Evolutionary conservation across 106 monocot genomes (phyloP).

Genomic region (Dendrobium chrysotoxum): DNA sequence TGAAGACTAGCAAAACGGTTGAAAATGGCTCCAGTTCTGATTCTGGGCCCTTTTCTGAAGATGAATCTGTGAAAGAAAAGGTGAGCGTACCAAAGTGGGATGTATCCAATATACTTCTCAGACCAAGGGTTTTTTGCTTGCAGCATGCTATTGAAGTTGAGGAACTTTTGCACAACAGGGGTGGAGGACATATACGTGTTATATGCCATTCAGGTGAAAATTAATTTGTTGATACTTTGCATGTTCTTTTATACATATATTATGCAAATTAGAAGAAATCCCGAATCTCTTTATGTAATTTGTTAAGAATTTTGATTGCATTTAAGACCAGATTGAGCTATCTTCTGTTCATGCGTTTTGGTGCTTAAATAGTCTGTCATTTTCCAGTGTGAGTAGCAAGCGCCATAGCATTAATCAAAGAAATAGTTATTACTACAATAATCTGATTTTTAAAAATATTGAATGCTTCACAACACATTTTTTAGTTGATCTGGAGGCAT

Average conservation of each 20-base stretch:
- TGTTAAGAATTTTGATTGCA: neutral
- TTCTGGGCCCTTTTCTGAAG: constrained; percentile 6
- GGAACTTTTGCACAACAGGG: constrained; percentile 46
- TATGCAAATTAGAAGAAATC: neutral
- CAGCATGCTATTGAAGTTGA: constrained; percentile 83
- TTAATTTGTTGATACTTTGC: neutral
- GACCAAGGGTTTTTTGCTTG: constrained; percentile 86
- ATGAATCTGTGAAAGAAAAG: constrained; percentile 1
- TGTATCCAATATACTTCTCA: constrained; percentile 26
- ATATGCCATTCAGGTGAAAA: constrained; percentile 88
- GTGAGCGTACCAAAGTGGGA: constrained; percentile 24
- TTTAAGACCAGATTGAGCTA: neutral
- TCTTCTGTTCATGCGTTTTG: neutral
- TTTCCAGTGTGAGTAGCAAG: neutral
- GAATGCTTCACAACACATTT: neutral
- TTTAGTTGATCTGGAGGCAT: neutral
- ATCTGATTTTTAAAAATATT: neutral
- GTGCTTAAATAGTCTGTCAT: neutral
- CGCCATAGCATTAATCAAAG: neutral
- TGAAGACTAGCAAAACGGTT: neutral
- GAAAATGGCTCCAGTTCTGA: constrained; percentile 6
- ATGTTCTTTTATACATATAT: neutral
- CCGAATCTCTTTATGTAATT: neutral
- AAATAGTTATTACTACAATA: neutral
- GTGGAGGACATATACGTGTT: constrained; percentile 49